These are phyloP conservation scores for Nicotiana sylvestris DNA, from an alignment of 257 asterid species.

Conservation along the genomic window DNA sequence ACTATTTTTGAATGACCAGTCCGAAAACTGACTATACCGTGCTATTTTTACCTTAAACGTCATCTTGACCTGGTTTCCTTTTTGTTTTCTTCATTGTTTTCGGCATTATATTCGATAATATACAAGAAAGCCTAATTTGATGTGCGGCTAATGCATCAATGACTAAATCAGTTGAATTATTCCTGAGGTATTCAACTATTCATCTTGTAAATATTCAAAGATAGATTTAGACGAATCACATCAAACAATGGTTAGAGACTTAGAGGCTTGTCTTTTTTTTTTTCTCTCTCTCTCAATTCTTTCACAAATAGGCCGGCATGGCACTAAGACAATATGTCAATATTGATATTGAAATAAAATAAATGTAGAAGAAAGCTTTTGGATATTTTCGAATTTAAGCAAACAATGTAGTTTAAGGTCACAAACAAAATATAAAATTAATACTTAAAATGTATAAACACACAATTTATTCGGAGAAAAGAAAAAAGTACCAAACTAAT, in stretches of 20 bases:
- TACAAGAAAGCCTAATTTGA: background rate
- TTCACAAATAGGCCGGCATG: background rate
- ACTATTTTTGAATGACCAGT: too few species aligned
- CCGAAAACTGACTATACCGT: too few species aligned
- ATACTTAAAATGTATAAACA: background rate
- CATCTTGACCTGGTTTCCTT: background rate
- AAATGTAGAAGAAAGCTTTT: background rate
- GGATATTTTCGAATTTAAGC: background rate
- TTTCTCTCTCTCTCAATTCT: background rate
- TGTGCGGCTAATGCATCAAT: background rate
- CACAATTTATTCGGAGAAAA: background rate
- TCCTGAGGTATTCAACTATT: background rate
- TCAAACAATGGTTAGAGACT: background rate
- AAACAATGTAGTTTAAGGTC: background rate
- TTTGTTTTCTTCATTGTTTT: background rate
- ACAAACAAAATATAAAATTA: background rate
- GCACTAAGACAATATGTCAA: background rate
- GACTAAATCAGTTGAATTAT: background rate
- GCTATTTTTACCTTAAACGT: background rate
- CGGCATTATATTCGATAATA: background rate
- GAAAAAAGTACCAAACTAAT: background rate
- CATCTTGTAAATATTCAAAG: background rate
- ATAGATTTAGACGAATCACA: background rate
- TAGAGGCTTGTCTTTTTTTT: background rate
- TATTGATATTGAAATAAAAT: background rate